Base-by-base conservation (phyloP, 768 basidiomycete genomes). In the Sistotremastrum suecicum region DNA sequence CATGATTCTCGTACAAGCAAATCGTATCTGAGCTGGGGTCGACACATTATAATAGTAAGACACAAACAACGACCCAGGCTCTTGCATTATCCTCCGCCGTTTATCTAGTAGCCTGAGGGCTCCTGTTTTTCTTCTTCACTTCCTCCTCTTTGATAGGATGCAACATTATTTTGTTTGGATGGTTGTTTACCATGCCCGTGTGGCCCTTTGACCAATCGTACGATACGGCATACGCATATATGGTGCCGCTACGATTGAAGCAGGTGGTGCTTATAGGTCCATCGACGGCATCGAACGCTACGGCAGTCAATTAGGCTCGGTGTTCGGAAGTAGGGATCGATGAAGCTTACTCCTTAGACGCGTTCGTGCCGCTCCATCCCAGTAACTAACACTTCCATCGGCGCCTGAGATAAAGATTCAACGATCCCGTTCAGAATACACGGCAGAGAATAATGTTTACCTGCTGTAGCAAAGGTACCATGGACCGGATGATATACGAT, bases 401-500 rank as follows among this genome's bases (percentile, higher is more conserved):
- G 52, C 35, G 30, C 51, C 69, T 10, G 61, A 20, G 20, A 20
- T 20, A 20, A 20, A 20, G 20, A 20, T 20, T n/a, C 2, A 46
- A 2, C 20, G 20, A 20, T 20, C 20, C 20, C 20, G 20, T 10
- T 37, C 10, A 12, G 10, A 12, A 10, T 10, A 10, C 10, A 12
- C 3, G 20, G 4, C 5, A 3, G 20, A 33, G 6, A 2, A 38
- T 5, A 9, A 11, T 33, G 31, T 38, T 34, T 7, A 33, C 42
- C 10, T 20, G 59, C 61, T 0, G 65, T 68, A 20, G 58, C 66
- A 58, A 74, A 76, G 6, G 74, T 77, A 8, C 70, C 73, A 52
- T 74, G 65, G 9, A 66, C 63, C 34, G 68, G 69, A 54, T 78
- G 74, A 62, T 75, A 76, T 4, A 62, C 58, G 52, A 78, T 74